phyloP scores from a whole-genome alignment of 2,329 filamentous ascomycete genomes.

The Penicillium sclerotigenum region DNA sequence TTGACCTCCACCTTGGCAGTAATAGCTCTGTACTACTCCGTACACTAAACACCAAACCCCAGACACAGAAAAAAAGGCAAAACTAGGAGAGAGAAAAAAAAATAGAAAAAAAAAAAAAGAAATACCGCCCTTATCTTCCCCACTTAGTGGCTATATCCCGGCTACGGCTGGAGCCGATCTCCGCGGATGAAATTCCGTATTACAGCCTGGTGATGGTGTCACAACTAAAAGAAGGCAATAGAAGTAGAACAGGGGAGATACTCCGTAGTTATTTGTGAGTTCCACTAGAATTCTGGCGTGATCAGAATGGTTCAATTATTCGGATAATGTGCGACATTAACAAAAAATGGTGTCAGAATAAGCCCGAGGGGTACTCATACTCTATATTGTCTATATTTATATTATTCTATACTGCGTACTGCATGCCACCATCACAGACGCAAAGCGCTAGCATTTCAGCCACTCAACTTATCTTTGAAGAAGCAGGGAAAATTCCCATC shows the following conservation, averaged over 20 bases:
- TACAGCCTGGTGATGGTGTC: neutral
- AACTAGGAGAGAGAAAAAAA: neutral
- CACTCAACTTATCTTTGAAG: neutral
- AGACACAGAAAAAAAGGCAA: neutral
- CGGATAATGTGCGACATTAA: neutral
- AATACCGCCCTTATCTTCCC: neutral
- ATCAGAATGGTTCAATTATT: too few species aligned
- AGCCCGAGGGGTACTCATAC: neutral
- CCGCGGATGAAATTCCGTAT: slow-evolving; percentile 16
- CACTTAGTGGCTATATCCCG: slow-evolving; percentile 5
- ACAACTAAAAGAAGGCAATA: neutral
- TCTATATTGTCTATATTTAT: neutral
- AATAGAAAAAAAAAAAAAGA: neutral
- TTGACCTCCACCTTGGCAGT: neutral
- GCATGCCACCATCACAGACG: neutral
- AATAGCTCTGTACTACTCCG: neutral
- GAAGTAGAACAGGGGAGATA: neutral
- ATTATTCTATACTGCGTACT: neutral
- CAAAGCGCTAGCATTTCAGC: neutral
- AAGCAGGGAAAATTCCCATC: neutral
- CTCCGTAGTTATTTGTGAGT: neutral
- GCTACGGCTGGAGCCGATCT: slow-evolving; percentile 21
- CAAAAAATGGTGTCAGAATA: neutral
- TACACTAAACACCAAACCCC: neutral
- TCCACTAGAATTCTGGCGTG: neutral